Evolutionary conservation across 768 basidiomycete species (phyloP), one percentile per base, ranked within the genome.

Genomic region (Porpolomopsis calyptriformis): DNA sequence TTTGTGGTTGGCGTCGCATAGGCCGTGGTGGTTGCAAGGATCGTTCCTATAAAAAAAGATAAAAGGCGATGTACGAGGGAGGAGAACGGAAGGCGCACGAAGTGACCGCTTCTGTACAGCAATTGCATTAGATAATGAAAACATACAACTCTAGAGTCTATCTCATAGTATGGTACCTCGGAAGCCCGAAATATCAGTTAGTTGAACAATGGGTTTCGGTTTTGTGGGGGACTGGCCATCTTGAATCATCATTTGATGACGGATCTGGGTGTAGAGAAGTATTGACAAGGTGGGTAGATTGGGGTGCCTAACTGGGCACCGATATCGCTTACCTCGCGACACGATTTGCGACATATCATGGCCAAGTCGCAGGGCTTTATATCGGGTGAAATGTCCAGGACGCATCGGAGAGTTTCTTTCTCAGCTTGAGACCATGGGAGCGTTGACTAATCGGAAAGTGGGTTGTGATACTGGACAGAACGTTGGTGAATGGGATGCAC

Each of bases 1-100:
- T 0, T 62, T 40, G 0, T 60, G 55, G 9, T 56, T 57, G 10
- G 55, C 53, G 43, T 60, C 60, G 53, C 83, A 86, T 4, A 73
- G 70, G 0, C 82, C 83, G 10, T 53, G 33, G 57, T 85, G 81
- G 12, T 60, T 55, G 55, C 82, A 83, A 19, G 76, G 78, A 8
- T 60, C 29, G 18, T 31, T 7, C 9, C 45, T 40, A 40, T 26
- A 34, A 18, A 24, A 38, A 14, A 8, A 40, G 23, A 23, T 7
- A 27, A 25, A 24, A 18, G n/a, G 7, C 25, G 10, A 7, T 7
- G 18, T 16, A 10, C 18, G 22, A 39, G 14, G 12, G 11, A 4
- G 38, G 22, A n/a, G 18, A 39, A 18, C 4, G 11, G 22, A 22
- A n/a, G n/a, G 11, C 38, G 14, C 22, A 39, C 38, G 38, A 19